Evolutionary conservation across 805 yeast species (phyloP), one percentile per base, ranked within the genome.

Genomic region (Candida michaelii): DNA sequence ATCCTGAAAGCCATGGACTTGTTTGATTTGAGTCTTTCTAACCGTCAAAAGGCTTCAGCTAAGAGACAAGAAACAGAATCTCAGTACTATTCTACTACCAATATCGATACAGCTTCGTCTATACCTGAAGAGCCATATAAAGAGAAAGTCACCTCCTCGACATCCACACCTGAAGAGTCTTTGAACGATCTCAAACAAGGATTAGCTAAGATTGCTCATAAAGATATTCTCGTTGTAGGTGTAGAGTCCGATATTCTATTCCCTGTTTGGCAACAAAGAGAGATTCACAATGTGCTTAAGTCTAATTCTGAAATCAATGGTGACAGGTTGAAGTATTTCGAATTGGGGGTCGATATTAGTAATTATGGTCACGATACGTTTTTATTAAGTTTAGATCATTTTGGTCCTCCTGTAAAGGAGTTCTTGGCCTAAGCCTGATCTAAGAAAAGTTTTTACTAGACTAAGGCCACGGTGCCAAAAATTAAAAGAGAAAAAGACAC

Each of bases 241-340:
- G 97, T 89, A n/a, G 93, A 87, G 57, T 83, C 93, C 1, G 97
- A 90, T 59, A 85, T 86, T 30, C 71, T 90, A 39, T 90, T 90
- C 71, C 97, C 97, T 1, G 87, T 83, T 27, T 88, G 96, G 96
- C 97, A 90, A 66, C 97, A 90, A 63, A 65, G 82, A 43, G 97
- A 90, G 58, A 81, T 88, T 43, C 82, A 80, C 21, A 76, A 79
- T 12, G 77, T 80, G 27, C 70, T 90, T 36, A 65, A 59, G 39
- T 69, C 70, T 32, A 48, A 50, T 31, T 37, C 44, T 31, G 43
- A 50, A 13, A 45, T 56, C 3, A 51, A 53, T 17, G 49, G 56
- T 27, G 73, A 84, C 36, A 25, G 23, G 2, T 16, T 24, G 5
- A 66, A 69, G 44, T 88, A 89, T 58, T 72, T 80, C 42, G 97